Percentiles rank a stretch among this genome's conserved stretches.
These are phyloP conservation scores for Boletus patriciae DNA, from an alignment of 768 basidiomycete species.

Conservation along the genomic window DNA sequence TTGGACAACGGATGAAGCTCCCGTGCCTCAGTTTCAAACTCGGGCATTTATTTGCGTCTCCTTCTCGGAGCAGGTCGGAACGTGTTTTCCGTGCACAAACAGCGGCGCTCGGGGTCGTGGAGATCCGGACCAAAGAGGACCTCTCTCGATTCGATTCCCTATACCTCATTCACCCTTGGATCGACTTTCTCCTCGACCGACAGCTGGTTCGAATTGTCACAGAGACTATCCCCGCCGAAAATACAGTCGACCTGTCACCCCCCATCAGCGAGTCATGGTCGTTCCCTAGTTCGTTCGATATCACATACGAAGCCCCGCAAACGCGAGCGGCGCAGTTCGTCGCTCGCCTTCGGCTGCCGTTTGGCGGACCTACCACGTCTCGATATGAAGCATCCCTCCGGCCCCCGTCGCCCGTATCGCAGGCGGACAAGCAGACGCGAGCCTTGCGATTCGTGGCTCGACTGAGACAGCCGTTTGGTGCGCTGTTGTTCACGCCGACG, in stretches of 20 bases:
- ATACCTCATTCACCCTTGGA: background rate
- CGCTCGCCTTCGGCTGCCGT: too few species aligned
- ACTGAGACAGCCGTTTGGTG: background rate
- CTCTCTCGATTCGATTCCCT: background rate
- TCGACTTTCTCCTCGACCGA: background rate
- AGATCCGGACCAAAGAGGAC: background rate
- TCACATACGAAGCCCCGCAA: too few species aligned
- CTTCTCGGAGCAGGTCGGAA: background rate
- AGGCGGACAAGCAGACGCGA: background rate
- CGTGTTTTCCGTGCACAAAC: background rate
- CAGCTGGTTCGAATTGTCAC: background rate
- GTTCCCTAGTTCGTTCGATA: too few species aligned
- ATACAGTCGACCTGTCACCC: background rate
- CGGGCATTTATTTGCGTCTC: background rate
- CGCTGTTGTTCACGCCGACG: background rate
- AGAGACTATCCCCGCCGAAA: background rate
- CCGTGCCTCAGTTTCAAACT: conserved; percentile 11
- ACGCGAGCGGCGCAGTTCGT: too few species aligned
- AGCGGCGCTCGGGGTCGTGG: background rate
- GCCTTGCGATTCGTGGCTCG: background rate
- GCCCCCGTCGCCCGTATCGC: background rate
- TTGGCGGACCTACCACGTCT: too few species aligned
- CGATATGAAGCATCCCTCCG: too few species aligned
- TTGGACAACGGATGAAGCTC: background rate
- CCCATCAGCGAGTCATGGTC: too few species aligned